Evolutionary conservation across 2,329 filamentous ascomycete genomes (phyloP).

Genomic region (Colletotrichum siamense): DNA sequence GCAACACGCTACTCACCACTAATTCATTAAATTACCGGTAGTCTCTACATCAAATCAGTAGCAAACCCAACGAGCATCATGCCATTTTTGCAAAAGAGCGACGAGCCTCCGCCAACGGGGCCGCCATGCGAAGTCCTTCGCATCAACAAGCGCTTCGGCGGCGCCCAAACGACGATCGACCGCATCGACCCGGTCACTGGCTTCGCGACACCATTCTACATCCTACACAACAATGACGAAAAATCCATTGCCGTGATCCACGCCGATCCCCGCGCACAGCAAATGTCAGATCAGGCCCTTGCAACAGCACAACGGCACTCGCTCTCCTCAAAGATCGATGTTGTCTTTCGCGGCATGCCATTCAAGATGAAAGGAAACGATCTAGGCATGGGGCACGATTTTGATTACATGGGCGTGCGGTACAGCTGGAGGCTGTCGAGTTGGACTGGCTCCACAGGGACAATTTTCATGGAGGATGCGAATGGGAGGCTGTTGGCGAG

Average conservation of each 20-base stretch:
- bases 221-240: conserved; percentile 7
- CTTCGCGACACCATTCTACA: neutral
- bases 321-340: conserved; percentile 5
- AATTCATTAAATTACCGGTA: neutral
- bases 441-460: neutral
- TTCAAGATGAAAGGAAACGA: conserved; percentile 13
- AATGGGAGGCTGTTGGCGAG: neutral
- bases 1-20: neutral
- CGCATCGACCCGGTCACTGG: conserved; percentile 2
- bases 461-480: neutral
- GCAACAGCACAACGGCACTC: neutral
- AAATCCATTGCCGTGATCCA: neutral
- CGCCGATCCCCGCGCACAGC: neutral
- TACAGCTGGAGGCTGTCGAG: conserved; percentile 4
- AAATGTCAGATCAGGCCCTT: neutral
- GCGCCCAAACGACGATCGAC: conserved; percentile 14
- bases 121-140: neutral
- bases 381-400: neutral
- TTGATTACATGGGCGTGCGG: neutral
- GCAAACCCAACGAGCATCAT: neutral
- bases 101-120: neutral
- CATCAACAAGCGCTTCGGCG: conserved; percentile 21
- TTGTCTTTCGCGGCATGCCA: conserved; percentile 4
- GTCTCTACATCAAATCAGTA: accelerated
- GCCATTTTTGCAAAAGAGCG: neutral